These are phyloP conservation scores for Helminthosporium solani DNA, from an alignment of 2,329 filamentous ascomycete genomes.

Conservation along the genomic window DNA sequence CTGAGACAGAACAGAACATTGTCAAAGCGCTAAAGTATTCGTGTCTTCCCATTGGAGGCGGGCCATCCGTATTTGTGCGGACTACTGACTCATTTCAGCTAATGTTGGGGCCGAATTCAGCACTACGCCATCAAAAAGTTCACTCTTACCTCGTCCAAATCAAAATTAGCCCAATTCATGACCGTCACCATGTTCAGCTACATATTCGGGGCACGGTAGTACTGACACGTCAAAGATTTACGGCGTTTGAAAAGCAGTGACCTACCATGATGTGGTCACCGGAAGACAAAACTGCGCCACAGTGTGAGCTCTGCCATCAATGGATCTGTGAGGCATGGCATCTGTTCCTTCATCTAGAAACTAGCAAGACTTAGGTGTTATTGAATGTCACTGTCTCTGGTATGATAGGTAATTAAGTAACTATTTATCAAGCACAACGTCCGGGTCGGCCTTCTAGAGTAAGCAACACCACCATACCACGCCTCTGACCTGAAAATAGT, in stretches of 20 bases:
- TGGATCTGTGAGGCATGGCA: conserved; percentile 5
- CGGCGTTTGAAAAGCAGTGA: not conserved
- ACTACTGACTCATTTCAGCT: not conserved
- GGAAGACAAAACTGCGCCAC: conserved; percentile 6
- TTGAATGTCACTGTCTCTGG: not conserved
- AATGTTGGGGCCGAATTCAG: not conserved
- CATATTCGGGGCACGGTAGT: not conserved
- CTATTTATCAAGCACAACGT: no score
- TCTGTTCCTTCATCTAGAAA: conserved; percentile 4
- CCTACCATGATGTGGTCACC: not conserved
- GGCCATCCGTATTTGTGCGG: not conserved
- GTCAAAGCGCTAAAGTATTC: not conserved
- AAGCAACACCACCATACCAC: not conserved
- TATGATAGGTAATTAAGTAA: not conserved
- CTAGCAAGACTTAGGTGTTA: not conserved
- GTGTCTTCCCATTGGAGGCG: not conserved
- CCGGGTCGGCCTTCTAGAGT: not conserved
- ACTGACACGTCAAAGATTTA: not conserved
- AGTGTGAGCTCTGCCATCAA: not conserved
- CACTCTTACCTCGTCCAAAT: not conserved
- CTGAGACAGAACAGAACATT: not conserved
- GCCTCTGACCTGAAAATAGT: not conserved
- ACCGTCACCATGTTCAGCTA: not conserved
- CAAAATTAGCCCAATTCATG: not conserved
- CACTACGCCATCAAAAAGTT: not conserved